These are phyloP conservation scores for Talaromyces sp. DNA, from an alignment of 2,329 filamentous ascomycete species.

Conservation along the genomic window DNA sequence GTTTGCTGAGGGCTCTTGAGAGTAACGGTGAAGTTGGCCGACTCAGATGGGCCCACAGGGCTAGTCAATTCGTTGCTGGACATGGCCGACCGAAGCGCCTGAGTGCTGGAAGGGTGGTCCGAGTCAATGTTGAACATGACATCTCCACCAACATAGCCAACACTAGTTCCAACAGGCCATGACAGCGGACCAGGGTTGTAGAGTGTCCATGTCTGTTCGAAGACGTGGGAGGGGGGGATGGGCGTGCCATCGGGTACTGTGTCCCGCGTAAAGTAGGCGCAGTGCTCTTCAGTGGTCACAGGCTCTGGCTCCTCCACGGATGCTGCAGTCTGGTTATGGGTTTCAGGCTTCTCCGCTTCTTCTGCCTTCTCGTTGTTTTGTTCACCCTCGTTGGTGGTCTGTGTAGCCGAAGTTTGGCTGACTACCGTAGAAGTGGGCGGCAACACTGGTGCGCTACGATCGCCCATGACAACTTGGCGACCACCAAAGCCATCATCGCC, in stretches of 20 bases:
- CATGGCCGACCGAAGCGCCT: slow-evolving; percentile 70
- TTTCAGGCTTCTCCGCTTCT: background rate
- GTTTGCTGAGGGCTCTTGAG: slow-evolving; percentile 74
- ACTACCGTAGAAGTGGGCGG: slow-evolving; percentile 15
- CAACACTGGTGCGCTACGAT: slow-evolving; percentile 44
- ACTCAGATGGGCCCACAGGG: slow-evolving; percentile 67
- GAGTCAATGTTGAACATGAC: slow-evolving; percentile 92
- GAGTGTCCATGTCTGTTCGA: slow-evolving; percentile 88
- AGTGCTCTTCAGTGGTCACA: background rate
- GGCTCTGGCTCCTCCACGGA: background rate
- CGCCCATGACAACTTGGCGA: slow-evolving; percentile 66
- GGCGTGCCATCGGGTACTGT: slow-evolving; percentile 72
- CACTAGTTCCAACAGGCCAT: slow-evolving; percentile 86
- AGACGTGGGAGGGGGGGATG: slow-evolving; percentile 65
- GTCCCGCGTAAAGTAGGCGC: slow-evolving; percentile 64
- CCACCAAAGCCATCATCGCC: slow-evolving; percentile 69
- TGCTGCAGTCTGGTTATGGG: too few relatives aligned
- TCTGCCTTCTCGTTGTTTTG: background rate
- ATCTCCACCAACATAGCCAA: slow-evolving; percentile 89
- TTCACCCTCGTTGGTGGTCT: background rate
- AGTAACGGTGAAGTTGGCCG: slow-evolving; percentile 74
- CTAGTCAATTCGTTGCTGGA: slow-evolving; percentile 74
- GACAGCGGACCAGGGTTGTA: slow-evolving; percentile 72
- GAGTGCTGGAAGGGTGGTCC: slow-evolving; percentile 70
- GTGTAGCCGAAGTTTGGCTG: background rate